Percentiles rank a stretch among this genome's conserved stretches.
These are phyloP conservation scores for Rickenella mellea DNA, from an alignment of 768 basidiomycete genomes.

Conservation along the genomic window DNA sequence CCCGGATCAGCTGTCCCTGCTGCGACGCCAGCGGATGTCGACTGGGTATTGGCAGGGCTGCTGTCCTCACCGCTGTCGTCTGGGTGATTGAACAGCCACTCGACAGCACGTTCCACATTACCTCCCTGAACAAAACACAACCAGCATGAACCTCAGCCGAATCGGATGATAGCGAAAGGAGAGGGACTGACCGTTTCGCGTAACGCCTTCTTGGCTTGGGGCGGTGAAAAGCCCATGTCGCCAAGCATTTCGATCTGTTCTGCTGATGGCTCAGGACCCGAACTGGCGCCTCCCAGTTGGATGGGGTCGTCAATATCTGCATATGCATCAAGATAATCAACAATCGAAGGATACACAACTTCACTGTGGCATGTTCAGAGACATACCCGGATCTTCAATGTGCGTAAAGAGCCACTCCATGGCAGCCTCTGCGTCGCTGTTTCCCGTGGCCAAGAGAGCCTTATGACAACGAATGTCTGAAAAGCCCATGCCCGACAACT, in stretches of 20 bases:
- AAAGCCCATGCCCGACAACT: conserved; percentile 89
- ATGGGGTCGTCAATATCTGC: conserved; percentile 85
- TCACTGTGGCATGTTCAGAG: neutral
- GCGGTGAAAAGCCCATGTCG: conserved; percentile 87
- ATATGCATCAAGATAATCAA: neutral
- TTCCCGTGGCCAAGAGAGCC: conserved; percentile 83
- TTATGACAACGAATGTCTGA: conserved; percentile 78
- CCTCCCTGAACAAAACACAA: conserved; percentile 37
- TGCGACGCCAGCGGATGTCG: conserved; percentile 14
- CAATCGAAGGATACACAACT: neutral
- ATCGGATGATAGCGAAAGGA: neutral
- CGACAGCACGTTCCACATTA: conserved; percentile 78
- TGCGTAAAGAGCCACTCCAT: conserved; percentile 96
- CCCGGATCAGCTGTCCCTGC: conserved; percentile 19
- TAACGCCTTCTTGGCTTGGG: conserved; percentile 82
- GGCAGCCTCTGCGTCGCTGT: conserved; percentile 63
- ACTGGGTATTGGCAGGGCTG: conserved; percentile 12
- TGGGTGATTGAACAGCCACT: conserved; percentile 94
- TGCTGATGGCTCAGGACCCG: conserved; percentile 44
- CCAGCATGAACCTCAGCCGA: neutral
- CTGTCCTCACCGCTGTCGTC: conserved; percentile 69
- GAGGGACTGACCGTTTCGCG: conserved; percentile 61
- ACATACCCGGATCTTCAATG: conserved; percentile 85
- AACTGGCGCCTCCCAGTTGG: conserved; percentile 17
- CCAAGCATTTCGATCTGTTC: conserved; percentile 67